A percentile compares a stretch with the other conserved stretches of the same genome.
phyloP scores from a whole-genome alignment of 768 basidiomycete genomes.

The Trametes cubensis region DNA sequence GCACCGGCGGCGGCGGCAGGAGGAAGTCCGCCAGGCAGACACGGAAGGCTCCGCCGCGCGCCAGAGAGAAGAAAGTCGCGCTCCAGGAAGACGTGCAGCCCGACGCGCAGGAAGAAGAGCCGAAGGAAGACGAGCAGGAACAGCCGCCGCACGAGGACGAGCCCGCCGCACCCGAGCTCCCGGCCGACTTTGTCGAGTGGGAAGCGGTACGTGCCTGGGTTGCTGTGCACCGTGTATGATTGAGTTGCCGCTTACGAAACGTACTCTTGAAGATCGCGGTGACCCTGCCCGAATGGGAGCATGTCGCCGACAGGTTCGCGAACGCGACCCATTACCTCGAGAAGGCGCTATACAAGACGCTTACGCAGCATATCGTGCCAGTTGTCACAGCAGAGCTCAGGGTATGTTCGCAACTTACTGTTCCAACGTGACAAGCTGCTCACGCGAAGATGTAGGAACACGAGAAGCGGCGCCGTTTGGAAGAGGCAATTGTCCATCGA shows the following conservation, averaged over 20 bases:
- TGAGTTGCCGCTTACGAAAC: not conserved
- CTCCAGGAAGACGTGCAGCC: not conserved
- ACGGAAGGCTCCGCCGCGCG: not conserved
- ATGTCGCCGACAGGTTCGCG: slow-evolving; percentile 72
- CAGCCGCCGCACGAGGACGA: slow-evolving; percentile 22
- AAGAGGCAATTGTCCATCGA: slow-evolving; percentile 78
- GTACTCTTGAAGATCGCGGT: slow-evolving; percentile 66
- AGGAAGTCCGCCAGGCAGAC: slow-evolving; percentile 6
- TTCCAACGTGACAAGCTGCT: not conserved
- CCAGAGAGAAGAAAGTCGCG: not conserved
- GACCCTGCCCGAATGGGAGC: slow-evolving; percentile 84
- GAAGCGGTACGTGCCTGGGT: slow-evolving; percentile 65
- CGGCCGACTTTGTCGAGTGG: slow-evolving; percentile 80
- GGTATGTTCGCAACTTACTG: slow-evolving; percentile 42
- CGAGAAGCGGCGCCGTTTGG: slow-evolving; percentile 61
- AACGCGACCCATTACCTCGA: slow-evolving; percentile 79
- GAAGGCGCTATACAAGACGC: slow-evolving; percentile 70
- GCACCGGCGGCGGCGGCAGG: not conserved
- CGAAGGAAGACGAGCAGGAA: slow-evolving; percentile 25
- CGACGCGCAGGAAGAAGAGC: slow-evolving; percentile 17
- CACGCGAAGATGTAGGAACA: slow-evolving; percentile 49
- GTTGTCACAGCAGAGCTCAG: slow-evolving; percentile 65
- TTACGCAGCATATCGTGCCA: slow-evolving; percentile 71
- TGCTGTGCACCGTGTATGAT: not conserved
- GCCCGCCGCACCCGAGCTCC: slow-evolving; percentile 31